These are phyloP conservation scores for Eucalyptus cloeziana DNA, from an alignment of 345 rosid species.

Conservation along the genomic window DNA sequence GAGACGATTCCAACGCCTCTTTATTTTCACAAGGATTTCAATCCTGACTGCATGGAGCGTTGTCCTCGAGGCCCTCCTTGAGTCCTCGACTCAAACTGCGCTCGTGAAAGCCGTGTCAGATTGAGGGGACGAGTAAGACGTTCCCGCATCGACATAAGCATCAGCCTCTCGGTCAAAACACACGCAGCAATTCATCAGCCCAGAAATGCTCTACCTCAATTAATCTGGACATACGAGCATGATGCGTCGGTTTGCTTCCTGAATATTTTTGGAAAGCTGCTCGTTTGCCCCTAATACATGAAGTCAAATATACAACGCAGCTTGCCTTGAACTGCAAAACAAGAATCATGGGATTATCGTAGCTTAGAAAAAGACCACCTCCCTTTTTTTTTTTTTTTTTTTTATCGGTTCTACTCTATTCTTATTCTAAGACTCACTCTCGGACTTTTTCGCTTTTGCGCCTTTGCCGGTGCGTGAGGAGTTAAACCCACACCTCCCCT, in stretches of 20 bases:
- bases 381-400: neutral
- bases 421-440: no score
- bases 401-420: no score
- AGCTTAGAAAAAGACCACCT: neutral
- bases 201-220: neutral
- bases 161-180: neutral
- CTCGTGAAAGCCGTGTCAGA: neutral
- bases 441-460: no score
- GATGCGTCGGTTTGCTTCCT: neutral
- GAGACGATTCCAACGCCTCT: neutral
- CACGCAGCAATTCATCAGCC: neutral
- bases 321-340: neutral
- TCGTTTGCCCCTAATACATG: neutral
- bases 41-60: neutral
- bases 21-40: neutral
- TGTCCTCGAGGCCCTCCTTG: neutral
- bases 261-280: neutral
- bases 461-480: no score
- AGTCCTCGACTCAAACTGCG: neutral
- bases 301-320: neutral
- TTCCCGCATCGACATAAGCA: neutral
- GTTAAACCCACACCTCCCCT: no score
- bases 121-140: neutral
- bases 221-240: neutral
- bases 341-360: neutral